Conservation (phyloP, 2,329 filamentous ascomycete genomes). For the Ceratocystis destructans region DNA sequence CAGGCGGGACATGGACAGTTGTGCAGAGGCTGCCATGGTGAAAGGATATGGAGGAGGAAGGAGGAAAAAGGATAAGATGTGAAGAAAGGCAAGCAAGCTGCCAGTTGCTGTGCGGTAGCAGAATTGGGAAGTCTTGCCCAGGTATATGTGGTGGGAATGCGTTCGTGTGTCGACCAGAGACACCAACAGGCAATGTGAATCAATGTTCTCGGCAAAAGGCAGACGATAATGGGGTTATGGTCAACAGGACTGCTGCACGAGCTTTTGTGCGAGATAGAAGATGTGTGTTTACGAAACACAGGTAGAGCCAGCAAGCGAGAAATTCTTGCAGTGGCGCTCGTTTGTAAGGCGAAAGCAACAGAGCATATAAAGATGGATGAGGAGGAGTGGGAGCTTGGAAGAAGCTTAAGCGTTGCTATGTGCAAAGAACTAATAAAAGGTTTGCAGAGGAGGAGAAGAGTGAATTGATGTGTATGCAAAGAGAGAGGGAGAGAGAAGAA, state of each 20-base stretch:
- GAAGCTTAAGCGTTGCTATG: background rate
- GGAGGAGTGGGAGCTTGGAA: background rate
- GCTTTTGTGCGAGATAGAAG: too few relatives aligned
- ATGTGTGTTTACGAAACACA: background rate
- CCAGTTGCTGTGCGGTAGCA: background rate
- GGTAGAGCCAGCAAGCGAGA: background rate
- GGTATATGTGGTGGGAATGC: background rate
- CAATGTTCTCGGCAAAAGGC: background rate
- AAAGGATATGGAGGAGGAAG: background rate
- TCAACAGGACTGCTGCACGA: background rate
- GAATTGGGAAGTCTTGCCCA: background rate
- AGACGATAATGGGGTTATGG: background rate
- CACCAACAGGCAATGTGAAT: background rate
- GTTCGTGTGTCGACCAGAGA: background rate
- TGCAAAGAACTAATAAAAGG: slow-evolving; percentile 4
- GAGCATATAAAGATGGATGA: background rate
- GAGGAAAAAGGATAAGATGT: background rate
- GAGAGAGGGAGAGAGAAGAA: background rate
- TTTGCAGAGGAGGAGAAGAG: background rate
- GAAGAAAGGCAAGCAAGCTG: background rate
- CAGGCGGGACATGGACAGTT: slow-evolving; percentile 25
- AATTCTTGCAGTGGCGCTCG: background rate
- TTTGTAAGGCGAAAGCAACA: background rate
- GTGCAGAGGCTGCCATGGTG: slow-evolving; percentile 13
- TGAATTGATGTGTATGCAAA: background rate